A percentile compares a stretch with the other conserved stretches of the same genome.
Conservation (phyloP, 1,139 yeast species). For the Arxiozyma heterogenica region DNA sequence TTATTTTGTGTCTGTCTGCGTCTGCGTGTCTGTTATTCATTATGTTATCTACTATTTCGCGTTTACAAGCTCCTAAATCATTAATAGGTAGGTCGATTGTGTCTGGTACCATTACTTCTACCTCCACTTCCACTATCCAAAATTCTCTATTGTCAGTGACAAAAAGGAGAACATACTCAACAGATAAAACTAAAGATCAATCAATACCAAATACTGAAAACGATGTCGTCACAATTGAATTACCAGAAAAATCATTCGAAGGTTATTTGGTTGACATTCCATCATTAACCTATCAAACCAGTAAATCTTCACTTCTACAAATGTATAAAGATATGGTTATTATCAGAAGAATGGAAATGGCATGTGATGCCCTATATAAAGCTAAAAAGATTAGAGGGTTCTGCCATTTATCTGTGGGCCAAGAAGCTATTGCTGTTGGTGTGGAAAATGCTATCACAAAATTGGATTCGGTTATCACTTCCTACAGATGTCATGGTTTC, state of each 20-base stretch:
- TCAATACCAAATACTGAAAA: not conserved
- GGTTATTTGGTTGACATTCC: slow-evolving; percentile 80
- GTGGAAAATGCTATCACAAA: slow-evolving; percentile 86
- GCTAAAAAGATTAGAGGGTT: slow-evolving; percentile 98
- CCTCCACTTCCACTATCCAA: not conserved
- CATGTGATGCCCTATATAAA: slow-evolving; percentile 94
- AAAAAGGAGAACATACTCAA: not conserved
- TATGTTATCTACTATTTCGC: not conserved
- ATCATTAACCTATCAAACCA: slow-evolving; percentile 60
- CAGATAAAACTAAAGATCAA: not conserved
- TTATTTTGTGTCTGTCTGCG: not conserved
- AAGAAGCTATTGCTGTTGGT: slow-evolving; percentile 98
- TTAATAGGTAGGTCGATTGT: not conserved
- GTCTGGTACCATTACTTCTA: not conserved
- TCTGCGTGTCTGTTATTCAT: not conserved
- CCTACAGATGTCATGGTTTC: slow-evolving; percentile 98
- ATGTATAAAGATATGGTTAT: slow-evolving; percentile 96
- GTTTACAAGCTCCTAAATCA: not conserved
- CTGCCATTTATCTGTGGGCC: slow-evolving; percentile 98
- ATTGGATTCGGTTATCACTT: slow-evolving; percentile 83
- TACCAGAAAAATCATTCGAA: slow-evolving; percentile 77
- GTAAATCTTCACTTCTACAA: slow-evolving; percentile 69
- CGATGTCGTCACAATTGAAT: slow-evolving; percentile 35
- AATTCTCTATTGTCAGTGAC: not conserved
- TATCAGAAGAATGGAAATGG: slow-evolving; percentile 98